A percentile compares a stretch with the other conserved stretches of the same genome.
Conservation (phyloP, 805 yeast species). For the Ogataea degrootiae region DNA sequence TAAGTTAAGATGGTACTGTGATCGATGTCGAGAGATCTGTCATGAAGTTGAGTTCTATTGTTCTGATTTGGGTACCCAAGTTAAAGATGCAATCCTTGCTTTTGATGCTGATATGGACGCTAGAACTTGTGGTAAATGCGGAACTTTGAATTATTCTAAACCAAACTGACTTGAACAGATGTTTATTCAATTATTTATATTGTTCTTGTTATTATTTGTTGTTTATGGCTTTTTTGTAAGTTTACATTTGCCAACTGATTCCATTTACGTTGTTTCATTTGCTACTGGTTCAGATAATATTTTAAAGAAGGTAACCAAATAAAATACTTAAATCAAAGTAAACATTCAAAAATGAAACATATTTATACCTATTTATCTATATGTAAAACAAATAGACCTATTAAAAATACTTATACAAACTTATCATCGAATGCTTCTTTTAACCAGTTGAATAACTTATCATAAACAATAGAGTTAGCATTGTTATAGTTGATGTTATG, state of each 20-base stretch:
- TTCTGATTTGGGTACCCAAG: slow-evolving; percentile 83
- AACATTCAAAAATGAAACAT: no score
- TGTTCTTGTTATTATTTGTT: neutral
- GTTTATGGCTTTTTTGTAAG: neutral
- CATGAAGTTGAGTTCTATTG: slow-evolving; percentile 71
- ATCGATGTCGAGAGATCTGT: slow-evolving; percentile 57
- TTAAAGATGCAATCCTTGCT: slow-evolving; percentile 69
- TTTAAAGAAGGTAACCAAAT: no score
- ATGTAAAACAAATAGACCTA: neutral
- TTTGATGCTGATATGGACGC: slow-evolving; percentile 60
- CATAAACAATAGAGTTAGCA: slow-evolving; percentile 70
- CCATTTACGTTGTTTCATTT: no score
- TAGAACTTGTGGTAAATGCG: slow-evolving; percentile 74
- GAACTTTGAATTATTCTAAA: slow-evolving; percentile 63
- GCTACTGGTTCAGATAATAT: no score
- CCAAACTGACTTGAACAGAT: slow-evolving; percentile 35
- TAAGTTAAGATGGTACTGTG: slow-evolving; percentile 84
- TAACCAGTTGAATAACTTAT: slow-evolving; percentile 68
- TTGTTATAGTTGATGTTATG: slow-evolving; percentile 79
- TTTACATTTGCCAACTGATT: neutral
- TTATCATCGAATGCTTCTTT: slow-evolving; percentile 7
- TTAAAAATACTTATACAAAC: neutral
- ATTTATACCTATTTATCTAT: no score
- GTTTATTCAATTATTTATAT: neutral
- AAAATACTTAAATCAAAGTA: no score